Evolutionary conservation across 2,329 filamentous ascomycete species (phyloP).

Genomic region (Epichloe coenophiala): DNA sequence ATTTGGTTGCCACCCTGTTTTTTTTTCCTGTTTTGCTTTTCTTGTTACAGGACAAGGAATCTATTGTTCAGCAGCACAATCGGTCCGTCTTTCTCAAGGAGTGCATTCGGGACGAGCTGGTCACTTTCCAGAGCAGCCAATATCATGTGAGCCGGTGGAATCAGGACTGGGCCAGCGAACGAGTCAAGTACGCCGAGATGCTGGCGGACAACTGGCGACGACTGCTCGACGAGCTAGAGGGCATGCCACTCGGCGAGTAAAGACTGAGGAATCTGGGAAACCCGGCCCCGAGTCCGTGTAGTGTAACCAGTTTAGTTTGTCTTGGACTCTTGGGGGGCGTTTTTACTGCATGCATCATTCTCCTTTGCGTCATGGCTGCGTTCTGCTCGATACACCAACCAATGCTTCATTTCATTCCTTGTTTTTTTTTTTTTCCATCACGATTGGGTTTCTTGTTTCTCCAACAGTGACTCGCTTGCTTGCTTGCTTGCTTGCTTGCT

Average conservation of each 20-base stretch:
- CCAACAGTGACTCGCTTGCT: no score
- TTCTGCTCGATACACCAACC: no score
- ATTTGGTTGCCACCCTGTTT: neutral
- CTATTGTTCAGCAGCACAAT: slow-evolving; percentile 87
- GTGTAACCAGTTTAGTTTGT: no score
- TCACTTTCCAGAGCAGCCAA: slow-evolving; percentile 77
- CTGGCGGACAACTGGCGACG: slow-evolving; percentile 89
- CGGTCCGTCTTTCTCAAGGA: slow-evolving; percentile 90
- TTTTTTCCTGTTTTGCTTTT: neutral
- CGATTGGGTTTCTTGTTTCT: no score
- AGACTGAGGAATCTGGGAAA: neutral
- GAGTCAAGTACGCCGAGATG: slow-evolving; percentile 93
- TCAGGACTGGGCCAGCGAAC: slow-evolving; percentile 95
- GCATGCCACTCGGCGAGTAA: slow-evolving; percentile 81
- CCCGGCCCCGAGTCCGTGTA: no score
- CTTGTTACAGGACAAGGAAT: slow-evolving; percentile 68
- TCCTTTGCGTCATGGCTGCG: no score
- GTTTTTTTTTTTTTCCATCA: neutral
- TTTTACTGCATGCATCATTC: no score
- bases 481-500: no score
- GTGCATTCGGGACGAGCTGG: slow-evolving; percentile 78
- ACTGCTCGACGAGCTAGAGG: slow-evolving; percentile 78
- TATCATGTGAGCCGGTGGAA: slow-evolving; percentile 81
- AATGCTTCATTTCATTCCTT: no score
- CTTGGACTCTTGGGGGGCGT: no score